A percentile compares a stretch with the other conserved stretches of the same genome.
Conservation (phyloP, 2,329 filamentous ascomycete species). For the Neofusicoccum kwambonambiense region DNA sequence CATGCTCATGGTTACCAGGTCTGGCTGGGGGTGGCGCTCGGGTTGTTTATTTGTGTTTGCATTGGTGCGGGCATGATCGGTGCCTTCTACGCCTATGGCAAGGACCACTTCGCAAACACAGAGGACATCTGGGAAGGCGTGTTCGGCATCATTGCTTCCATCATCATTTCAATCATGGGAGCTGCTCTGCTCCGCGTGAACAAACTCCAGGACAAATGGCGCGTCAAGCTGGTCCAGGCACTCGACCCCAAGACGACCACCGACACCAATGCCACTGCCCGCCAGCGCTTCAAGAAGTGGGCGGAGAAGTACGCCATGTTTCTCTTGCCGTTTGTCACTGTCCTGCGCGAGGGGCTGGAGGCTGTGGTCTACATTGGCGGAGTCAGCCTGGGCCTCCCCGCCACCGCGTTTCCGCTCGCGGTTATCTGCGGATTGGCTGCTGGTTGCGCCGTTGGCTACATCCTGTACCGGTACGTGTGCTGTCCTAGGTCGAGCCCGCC, state of each 20-base stretch:
- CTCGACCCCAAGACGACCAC: conserved; percentile 53
- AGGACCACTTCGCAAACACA: too few relatives aligned
- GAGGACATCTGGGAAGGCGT: too few relatives aligned
- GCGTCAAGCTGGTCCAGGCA: conserved; percentile 50
- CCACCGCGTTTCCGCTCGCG: conserved; percentile 73
- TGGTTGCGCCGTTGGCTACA: conserved; percentile 65
- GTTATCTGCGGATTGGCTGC: conserved; percentile 70
- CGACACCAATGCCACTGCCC: conserved; percentile 17
- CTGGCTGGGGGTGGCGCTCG: too few relatives aligned
- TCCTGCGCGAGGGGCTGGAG: conserved; percentile 80
- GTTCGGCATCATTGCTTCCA: too few relatives aligned
- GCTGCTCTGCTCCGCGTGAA: too few relatives aligned
- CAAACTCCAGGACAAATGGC: too few relatives aligned
- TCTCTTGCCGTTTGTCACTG: conserved; percentile 79
- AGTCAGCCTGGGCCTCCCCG: conserved; percentile 73
- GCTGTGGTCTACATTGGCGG: conserved; percentile 84
- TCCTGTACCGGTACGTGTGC: conserved; percentile 65
- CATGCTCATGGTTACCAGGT: too few relatives aligned
- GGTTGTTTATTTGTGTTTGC: too few relatives aligned
- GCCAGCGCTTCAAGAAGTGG: conserved; percentile 58
- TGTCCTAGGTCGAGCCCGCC: too few relatives aligned
- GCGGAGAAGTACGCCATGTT: conserved; percentile 86
- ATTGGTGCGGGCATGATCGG: too few relatives aligned
- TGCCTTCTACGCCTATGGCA: too few relatives aligned
- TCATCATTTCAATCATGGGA: too few relatives aligned